Percentiles rank a stretch among this genome's conserved stretches.
These are phyloP conservation scores for Diversispora epigaea DNA, from an alignment of 192 early-diverging fungal species.

Conservation along the genomic window DNA sequence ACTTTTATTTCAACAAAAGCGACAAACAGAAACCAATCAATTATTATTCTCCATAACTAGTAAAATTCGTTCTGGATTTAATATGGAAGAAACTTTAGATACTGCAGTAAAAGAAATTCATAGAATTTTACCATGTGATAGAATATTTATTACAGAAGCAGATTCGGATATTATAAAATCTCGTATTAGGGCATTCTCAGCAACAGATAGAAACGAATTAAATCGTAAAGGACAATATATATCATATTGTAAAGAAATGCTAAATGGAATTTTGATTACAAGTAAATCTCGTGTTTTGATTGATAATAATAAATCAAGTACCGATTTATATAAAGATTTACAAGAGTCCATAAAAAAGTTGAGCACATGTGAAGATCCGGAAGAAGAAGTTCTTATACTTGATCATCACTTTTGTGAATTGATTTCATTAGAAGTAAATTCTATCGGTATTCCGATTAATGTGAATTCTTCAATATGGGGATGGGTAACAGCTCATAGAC, in stretches of 20 bases:
- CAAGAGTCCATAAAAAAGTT: too few species aligned
- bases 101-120: conserved; percentile 40
- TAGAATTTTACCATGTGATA: conserved; percentile 41
- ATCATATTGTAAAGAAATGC: too few species aligned
- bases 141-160: conserved; percentile 34
- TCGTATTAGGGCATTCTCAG: not conserved
- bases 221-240: not conserved
- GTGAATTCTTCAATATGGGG: not conserved
- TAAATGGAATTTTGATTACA: too few species aligned
- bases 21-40: conserved; percentile 41
- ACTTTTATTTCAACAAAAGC: conserved; percentile 41
- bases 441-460: not conserved
- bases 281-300: too few species aligned
- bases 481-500: conserved; percentile 20
- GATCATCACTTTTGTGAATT: not conserved
- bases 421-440: not conserved
- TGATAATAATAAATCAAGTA: not conserved
- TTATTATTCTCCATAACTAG: conserved; percentile 45
- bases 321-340: not conserved
- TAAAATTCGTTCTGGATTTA: conserved; percentile 41
- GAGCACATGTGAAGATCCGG: not conserved
- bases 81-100: conserved; percentile 35
- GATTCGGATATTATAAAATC: not conserved
- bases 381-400: not conserved
- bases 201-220: not conserved